These are phyloP conservation scores for Otatea glauca DNA, from an alignment of 176 grass and related monocot genomes.

Conservation along the genomic window DNA sequence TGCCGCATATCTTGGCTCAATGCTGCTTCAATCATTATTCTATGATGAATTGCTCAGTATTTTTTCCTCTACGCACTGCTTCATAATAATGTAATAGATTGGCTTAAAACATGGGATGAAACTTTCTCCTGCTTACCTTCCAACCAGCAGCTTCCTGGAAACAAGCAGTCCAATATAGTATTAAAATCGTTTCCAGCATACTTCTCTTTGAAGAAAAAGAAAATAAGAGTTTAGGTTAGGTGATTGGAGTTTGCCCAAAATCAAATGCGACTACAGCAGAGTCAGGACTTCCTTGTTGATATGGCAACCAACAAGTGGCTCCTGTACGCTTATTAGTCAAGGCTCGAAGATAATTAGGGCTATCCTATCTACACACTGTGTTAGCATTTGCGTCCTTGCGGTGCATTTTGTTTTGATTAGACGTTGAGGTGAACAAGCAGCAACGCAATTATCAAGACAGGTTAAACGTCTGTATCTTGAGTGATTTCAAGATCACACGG, in stretches of 20 bases:
- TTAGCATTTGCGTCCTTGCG: background rate
- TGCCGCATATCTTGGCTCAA: slow-evolving; percentile 30
- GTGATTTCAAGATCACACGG: slow-evolving; percentile 22
- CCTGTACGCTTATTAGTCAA: background rate
- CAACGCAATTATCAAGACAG: background rate
- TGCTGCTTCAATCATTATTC: slow-evolving; percentile 6
- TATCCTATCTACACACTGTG: background rate
- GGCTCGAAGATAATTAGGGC: background rate
- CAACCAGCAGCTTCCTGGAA: slow-evolving; percentile 54
- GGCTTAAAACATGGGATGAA: slow-evolving; percentile 8
- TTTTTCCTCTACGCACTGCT: background rate
- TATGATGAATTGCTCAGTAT: slow-evolving; percentile 12
- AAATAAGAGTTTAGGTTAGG: slow-evolving; percentile 20
- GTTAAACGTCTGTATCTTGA: slow-evolving; percentile 10
- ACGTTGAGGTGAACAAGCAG: background rate
- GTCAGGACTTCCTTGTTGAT: background rate
- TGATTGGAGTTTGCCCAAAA: slow-evolving; percentile 15
- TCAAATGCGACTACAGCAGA: background rate
- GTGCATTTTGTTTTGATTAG: background rate
- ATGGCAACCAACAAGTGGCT: slow-evolving; percentile 27
- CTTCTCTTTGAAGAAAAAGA: slow-evolving; percentile 36
- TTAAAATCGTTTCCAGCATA: background rate
- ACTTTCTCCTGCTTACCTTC: slow-evolving; percentile 30
- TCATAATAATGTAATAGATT: background rate
- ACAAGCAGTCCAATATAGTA: slow-evolving; percentile 24